Base-by-base conservation (phyloP, 306 rosid genomes). In the Dicorynia guianensis region DNA sequence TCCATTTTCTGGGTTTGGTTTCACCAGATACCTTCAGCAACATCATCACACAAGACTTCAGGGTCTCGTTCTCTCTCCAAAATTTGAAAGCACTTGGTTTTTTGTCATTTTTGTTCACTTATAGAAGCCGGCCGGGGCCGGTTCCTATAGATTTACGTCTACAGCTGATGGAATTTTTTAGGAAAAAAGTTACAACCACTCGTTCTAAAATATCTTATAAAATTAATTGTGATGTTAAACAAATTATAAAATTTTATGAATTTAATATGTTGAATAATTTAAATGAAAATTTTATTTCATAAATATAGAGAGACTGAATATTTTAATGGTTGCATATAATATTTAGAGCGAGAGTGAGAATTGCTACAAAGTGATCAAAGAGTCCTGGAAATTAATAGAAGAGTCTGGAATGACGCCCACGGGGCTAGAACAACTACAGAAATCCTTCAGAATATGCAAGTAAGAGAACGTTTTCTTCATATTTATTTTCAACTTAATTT, bases 341-440 rank as follows among this genome's bases (percentile, higher is more conserved):
- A 47, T 19, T 12, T 46, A 92, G 98, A 87, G 92, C 63, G 95
- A 81, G 78, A 90, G 98, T 19, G 93, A 94, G 61, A 87, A 79
- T 42, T 92, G 98, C 71, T 94, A 94, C 87, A 82, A 76, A 48
- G 93, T 88, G 79, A 36, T 94, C 55, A 94, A 94, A 46, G 91
- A 69, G 11, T 81, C 92, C 0, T 88, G 96, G 96, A 52, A 87
- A 18, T 57, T 81, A 52, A 85, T 92, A 36, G 76, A 80, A 4
- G 80, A 81, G 10, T 61, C 53, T 3, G 81, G 81, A 7, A 6
- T 30, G 4, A 81, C 75, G 12, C 78, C 72, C 1, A 78, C 63
- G 5, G 97, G 96, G 14, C 35, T 20, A 30, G 75, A 89, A 43
- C 57, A 76, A 1, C 88, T 94, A 20, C 70, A 77, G 38, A 87